phyloP scores from a whole-genome alignment of 768 basidiomycete species.

The Calocybe cyanea region DNA sequence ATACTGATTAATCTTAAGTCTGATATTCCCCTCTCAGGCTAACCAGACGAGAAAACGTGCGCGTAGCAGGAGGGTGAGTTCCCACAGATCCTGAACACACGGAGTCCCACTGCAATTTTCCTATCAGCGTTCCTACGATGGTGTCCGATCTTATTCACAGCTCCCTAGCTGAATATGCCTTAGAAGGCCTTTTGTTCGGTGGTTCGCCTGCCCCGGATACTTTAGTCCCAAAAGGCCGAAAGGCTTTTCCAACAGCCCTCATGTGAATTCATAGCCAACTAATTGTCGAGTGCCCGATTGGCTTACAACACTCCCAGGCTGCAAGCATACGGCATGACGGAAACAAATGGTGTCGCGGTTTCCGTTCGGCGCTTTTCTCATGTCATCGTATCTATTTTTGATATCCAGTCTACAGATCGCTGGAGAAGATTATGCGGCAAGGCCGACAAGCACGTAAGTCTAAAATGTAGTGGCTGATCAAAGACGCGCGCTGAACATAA shows the following conservation, averaged over 20 bases:
- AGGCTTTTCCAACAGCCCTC: slow-evolving; percentile 42
- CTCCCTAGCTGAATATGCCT: slow-evolving; percentile 38
- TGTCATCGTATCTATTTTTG: no score
- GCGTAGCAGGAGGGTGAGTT: slow-evolving; percentile 48
- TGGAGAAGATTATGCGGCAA: slow-evolving; percentile 55
- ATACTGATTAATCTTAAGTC: neutral
- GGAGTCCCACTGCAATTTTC: neutral
- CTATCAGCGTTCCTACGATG: slow-evolving; percentile 54
- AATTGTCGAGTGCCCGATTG: neutral
- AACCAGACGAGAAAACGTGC: slow-evolving; percentile 49
- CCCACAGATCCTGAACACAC: slow-evolving; percentile 1
- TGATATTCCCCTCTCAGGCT: slow-evolving; percentile 26
- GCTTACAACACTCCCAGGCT: slow-evolving; percentile 26
- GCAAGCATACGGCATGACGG: slow-evolving; percentile 57
- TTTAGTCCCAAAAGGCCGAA: slow-evolving; percentile 39
- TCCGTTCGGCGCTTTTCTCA: slow-evolving; percentile 26
- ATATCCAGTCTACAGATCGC: slow-evolving; percentile 26
- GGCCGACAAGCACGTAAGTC: slow-evolving; percentile 49
- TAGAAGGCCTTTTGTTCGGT: slow-evolving; percentile 50
- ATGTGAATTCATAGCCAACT: slow-evolving; percentile 28
- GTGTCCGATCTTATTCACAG: slow-evolving; percentile 58
- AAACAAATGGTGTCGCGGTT: slow-evolving; percentile 57
- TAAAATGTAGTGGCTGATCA: neutral
- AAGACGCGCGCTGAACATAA: slow-evolving; percentile 4
- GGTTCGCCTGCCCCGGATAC: slow-evolving; percentile 49